Base-by-base conservation (phyloP, 2,329 filamentous ascomycete genomes). In the Dactylellina parvicollis region DNA sequence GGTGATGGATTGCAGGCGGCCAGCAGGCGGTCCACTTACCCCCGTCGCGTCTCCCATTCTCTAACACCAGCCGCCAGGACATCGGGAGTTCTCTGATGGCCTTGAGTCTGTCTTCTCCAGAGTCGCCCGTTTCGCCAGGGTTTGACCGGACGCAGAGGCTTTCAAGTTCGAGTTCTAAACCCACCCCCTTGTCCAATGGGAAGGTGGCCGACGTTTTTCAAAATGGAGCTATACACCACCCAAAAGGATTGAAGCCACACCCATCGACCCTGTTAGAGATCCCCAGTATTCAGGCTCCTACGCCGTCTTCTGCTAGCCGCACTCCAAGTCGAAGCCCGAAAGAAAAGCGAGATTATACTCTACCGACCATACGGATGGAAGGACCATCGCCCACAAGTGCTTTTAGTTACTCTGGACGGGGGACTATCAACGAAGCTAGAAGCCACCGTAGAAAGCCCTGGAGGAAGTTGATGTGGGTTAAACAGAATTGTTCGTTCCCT, bases 391-490 rank as follows among this genome's bases (percentile, higher is more conserved):
- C 69, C 1, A 73, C 69, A 3, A 66, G 42, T 12, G 34, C 52
- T 2, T 73, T 65, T 36, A 61, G 59, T 46, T 73, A 73, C 22
- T 60, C 59, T 40, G 69, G 54, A n/a, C 65, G 69, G 26, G 60
- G 60, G 18, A 65, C 69, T 5, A 73, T 73, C 38, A 73, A 66
- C 18, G 69, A 73, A 50, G 69, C 69, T 28, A 60, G 69, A 22
- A 73, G 18, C 30, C 46, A 47, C 38, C 76, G 75, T 24, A 72
- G 75, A 38, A 76, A 76, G 38, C 71, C 87, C 9, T 98, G 94
- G 91, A 96, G 96, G 85, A 98, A 98, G 83, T 82, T 99, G 76
- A 86, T 99, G 62, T 99, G 95, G 95, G 93, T 99, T 79, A 96
- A 96, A 82, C 95, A 98, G 80, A 91, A 91, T 32, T 96, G 91